Evolutionary conservation across 495 filamentous ascomycete species (phyloP).

Genomic region (Penicillium coprophilum): DNA sequence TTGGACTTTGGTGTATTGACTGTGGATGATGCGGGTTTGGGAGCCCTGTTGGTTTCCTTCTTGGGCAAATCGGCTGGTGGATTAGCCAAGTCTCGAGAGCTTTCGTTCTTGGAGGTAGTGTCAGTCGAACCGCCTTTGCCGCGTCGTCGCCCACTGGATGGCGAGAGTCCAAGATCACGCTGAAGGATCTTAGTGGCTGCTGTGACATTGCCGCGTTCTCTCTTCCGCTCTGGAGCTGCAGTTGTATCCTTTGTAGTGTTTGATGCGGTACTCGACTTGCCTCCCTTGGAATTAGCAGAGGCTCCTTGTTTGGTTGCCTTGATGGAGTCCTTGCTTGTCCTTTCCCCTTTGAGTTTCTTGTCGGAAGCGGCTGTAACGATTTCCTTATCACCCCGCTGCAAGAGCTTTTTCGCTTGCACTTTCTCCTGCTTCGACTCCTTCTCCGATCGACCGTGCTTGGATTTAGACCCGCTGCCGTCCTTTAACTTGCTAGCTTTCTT

Average conservation of each 20-base stretch:
- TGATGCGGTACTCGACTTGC: constrained; percentile 29
- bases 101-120: constrained; percentile 32
- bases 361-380: constrained; percentile 35
- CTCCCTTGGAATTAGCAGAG: constrained; percentile 37
- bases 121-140: constrained; percentile 37
- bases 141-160: constrained; percentile 51
- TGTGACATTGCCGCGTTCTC: constrained; percentile 69
- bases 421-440: constrained; percentile 62
- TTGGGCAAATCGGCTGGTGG: constrained; percentile 36
- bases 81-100: constrained; percentile 28
- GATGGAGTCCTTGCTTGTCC: constrained; percentile 69
- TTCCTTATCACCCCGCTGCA: constrained; percentile 49
- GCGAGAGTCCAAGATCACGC: constrained; percentile 81
- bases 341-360: constrained; percentile 56
- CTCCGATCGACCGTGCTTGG: constrained; percentile 58
- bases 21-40: constrained; percentile 26
- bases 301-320: constrained; percentile 72
- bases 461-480: constrained; percentile 55
- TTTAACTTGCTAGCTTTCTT: constrained; percentile 88
- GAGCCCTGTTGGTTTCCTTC: constrained; percentile 33
- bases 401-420: constrained; percentile 50
- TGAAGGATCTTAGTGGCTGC: constrained; percentile 84
- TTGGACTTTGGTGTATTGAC: constrained; percentile 24
- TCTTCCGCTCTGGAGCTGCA: constrained; percentile 48
- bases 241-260: constrained; percentile 36